Base-by-base conservation (phyloP, 805 yeast genomes). In the Debaryomyces prosopidis region DNA sequence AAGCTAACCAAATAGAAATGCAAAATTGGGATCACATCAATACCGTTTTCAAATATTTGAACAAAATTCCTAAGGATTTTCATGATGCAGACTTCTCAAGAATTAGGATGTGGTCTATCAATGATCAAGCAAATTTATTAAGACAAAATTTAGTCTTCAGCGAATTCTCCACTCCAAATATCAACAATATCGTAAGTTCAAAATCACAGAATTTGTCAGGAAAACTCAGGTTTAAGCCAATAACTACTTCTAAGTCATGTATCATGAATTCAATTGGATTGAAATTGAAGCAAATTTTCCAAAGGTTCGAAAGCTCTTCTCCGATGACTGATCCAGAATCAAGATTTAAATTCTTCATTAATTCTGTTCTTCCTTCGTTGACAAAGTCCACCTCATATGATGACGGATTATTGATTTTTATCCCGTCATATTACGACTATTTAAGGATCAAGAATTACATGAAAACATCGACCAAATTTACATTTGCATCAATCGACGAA, bases 1-100 rank as follows among this genome's bases (percentile, higher is more conserved):
- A 87, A 56, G 81, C 94, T 10, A 90, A 90, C 58, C 87, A 89
- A 26, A 74, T 91, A 51, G 87, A 88, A 59, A 87, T 86, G 87
- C 99, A 94, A 66, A 89, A 91, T 59, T 87, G 97, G 91, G 86
- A 86, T 31, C 96, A 92, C 66, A 76, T 94, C 7, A 65, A 64
- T 26, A 82, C 84, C 12, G 77, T 83, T 5, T 70, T 84, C 53
- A 81, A 82, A 50, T 82, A 85, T 59, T 53, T 90, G 45, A 90
- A 91, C 65, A 71, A 76, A 45, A 81, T 90, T 38, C 98, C 98
- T 5, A 80, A 81, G 50, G 81, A 85, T 41, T 77, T 77, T 51
- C 83, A 87, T 51, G 90, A 82, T 51, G 86, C 96, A 12, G 99
- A 94, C 66, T 94, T 94, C 65, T 82, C 94, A 46, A 78, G 99